Evolutionary conservation across 805 yeast species (phyloP).

Genomic region (Jamesozyma gamospora): DNA sequence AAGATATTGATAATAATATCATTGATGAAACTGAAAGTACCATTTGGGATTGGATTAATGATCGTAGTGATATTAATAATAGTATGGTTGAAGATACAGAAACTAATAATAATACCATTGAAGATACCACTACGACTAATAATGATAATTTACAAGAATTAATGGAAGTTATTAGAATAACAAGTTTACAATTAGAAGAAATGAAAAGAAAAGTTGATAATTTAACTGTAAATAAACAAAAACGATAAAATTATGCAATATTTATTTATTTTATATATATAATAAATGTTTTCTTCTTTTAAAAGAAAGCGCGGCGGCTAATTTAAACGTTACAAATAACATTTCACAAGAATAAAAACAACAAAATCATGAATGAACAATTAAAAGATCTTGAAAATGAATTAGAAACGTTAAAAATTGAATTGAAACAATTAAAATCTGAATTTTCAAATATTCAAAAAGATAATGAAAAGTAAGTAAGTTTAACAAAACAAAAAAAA

Average conservation of each 20-base stretch:
- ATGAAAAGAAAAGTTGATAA: constrained; percentile 11
- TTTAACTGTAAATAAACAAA: not conserved
- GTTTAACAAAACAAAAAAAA: not conserved
- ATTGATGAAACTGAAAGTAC: constrained; percentile 43
- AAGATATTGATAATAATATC: constrained; percentile 18
- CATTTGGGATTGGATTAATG: constrained; percentile 66
- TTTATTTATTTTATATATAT: no score
- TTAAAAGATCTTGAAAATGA: not conserved
- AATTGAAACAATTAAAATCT: not conserved
- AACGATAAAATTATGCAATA: no score
- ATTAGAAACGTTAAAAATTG: not conserved
- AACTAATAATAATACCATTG: constrained; percentile 11
- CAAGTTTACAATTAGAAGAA: constrained; percentile 20
- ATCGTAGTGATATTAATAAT: constrained; percentile 27
- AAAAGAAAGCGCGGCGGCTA: not conserved
- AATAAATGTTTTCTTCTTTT: no score
- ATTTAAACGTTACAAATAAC: not conserved
- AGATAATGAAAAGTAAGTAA: constrained; percentile 2
- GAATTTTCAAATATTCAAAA: not conserved
- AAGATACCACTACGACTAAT: constrained; percentile 5
- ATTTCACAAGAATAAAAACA: not conserved
- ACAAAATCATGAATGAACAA: not conserved
- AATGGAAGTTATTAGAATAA: constrained; percentile 20
- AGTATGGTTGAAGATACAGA: constrained; percentile 2
- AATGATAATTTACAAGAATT: constrained; percentile 17